Evolutionary conservation across 2,329 filamentous ascomycete species (phyloP).

Genomic region (Byssochlamys sp.): DNA sequence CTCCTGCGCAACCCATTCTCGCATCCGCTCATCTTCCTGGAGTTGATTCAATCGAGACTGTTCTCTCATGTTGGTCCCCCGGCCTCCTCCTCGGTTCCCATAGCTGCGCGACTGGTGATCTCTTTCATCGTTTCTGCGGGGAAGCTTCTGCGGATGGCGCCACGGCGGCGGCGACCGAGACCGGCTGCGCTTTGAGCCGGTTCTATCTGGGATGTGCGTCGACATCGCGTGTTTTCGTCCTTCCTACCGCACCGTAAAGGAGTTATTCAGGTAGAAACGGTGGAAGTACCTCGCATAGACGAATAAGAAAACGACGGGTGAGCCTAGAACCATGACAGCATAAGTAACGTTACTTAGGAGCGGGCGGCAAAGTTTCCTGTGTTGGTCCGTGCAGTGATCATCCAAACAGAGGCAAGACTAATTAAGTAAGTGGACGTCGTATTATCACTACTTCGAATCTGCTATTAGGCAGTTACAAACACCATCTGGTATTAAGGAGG

Average conservation of each 20-base stretch:
- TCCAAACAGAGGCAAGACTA: neutral
- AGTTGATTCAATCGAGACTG: conserved; percentile 44
- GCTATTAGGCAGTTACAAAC: neutral
- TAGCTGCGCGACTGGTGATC: conserved; percentile 15
- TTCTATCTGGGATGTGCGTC: conserved; percentile 20
- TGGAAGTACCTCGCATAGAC: neutral
- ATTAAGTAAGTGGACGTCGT: neutral
- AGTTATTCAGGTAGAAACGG: neutral
- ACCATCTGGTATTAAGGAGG: neutral
- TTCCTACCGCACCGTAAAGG: neutral
- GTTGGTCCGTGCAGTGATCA: conserved; percentile 8
- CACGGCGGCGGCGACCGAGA: conserved; percentile 35
- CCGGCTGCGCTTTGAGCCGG: conserved; percentile 30
- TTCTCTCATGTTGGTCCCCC: conserved; percentile 28
- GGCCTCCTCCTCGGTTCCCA: conserved; percentile 12
- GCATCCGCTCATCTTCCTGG: conserved; percentile 67
- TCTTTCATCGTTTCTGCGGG: conserved; percentile 25
- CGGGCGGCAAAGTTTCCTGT: conserved; percentile 16
- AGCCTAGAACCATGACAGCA: neutral
- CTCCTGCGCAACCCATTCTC: conserved; percentile 83
- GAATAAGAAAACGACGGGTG: neutral
- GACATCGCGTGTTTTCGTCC: conserved; percentile 18
- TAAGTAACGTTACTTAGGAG: conserved; percentile 12
- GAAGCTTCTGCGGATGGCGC: conserved; percentile 28
- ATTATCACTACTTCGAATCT: neutral